Evolutionary conservation across 257 asterid species (phyloP), one percentile per base, ranked within the genome.

Genomic region (Capsicum pubescens): DNA sequence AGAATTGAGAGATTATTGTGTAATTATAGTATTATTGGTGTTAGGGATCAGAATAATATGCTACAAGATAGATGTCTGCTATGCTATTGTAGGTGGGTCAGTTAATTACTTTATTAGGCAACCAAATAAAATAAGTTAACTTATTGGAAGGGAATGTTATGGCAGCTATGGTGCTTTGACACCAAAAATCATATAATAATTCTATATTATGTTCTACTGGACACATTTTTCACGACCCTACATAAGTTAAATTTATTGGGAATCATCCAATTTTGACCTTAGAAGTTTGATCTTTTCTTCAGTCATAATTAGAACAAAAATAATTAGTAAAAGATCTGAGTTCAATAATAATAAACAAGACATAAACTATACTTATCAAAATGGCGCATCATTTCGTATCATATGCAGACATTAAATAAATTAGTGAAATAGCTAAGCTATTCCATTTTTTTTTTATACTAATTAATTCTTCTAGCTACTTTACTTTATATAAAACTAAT

Each of bases 161-260:
- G 44, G 71, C n/a, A 12, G 9, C 44, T 12, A 12, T 26, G 69
- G 44, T 64, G 44, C 71, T 64, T 64, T 64, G 71, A 26, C 71
- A 32, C 71, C 72, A 66, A 66, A 63, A 32, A 32, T n/a, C 11
- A 32, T 32, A 66, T 66, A 12, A 26, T 64, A 64, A 64, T 64
- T 9, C 7, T 5, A 11, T 26, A 26, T 32, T 16, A 39, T 68
- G 32, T 66, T 68, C 3, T n/a, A n/a, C n/a, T 39, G 52, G 12
- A 68, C 77, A 68, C 19, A 52, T 68, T 68, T 68, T 68, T 32
- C 72, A 36, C 77, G 48, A 68, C 77, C 77, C 77, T 68, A 14
- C 52, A 68, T 3, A 68, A 3, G 6, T 26, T 32, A 32, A 26
- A 66, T 68, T 35, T 68, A 68, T 68, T 68, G 5, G 8, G 26